Evolutionary conservation across 345 rosid species (phyloP).

Genomic region (Sapria himalayana): DNA sequence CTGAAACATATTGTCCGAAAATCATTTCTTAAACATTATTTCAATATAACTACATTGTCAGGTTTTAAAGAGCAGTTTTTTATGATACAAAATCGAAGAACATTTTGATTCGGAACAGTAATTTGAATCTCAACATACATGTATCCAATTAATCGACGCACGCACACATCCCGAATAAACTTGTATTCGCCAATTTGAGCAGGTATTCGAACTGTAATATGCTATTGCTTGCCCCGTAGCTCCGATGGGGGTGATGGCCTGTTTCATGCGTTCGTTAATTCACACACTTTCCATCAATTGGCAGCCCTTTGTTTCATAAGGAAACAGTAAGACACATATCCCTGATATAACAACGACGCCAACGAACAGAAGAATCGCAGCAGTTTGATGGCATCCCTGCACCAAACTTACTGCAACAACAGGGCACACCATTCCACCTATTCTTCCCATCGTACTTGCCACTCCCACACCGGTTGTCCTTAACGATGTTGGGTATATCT

Average conservation of each 20-base stretch:
- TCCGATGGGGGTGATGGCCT: neutral
- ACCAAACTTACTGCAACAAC: constrained; percentile 70
- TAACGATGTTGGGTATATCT: constrained; percentile 81
- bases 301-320: constrained; percentile 69
- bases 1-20: too few species aligned
- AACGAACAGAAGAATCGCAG: constrained; percentile 45
- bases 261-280: constrained; percentile 7
- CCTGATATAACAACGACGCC: constrained; percentile 37
- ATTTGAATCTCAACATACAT: too few species aligned
- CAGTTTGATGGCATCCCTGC: constrained; percentile 60
- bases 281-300: constrained; percentile 29
- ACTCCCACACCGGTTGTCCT: constrained; percentile 79
- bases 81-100: too few species aligned
- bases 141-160: too few species aligned
- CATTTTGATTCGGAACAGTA: too few species aligned
- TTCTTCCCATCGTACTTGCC: constrained; percentile 77
- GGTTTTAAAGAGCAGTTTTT: too few species aligned
- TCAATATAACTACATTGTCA: too few species aligned
- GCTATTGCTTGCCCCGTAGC: neutral
- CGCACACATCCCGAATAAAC: too few species aligned
- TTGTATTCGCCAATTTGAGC: too few species aligned
- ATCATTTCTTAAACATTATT: too few species aligned
- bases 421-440: constrained; percentile 82
- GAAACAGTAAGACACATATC: constrained; percentile 45
- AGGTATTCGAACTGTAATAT: too few species aligned